These are phyloP conservation scores for Aspergillus arachidicola DNA, from an alignment of 2,329 filamentous ascomycete genomes.

Conservation along the genomic window DNA sequence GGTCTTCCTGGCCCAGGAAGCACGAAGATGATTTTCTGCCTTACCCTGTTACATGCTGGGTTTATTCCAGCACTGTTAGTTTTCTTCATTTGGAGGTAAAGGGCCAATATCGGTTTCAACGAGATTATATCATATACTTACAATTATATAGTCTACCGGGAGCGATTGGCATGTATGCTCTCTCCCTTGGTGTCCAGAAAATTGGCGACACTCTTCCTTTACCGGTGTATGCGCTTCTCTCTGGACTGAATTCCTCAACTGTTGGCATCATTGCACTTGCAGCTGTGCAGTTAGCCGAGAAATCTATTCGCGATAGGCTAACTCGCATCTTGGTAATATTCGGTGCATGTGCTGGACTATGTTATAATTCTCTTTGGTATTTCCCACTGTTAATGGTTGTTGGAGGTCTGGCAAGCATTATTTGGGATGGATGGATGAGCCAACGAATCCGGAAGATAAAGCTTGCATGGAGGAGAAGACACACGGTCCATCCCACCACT, in stretches of 20 bases:
- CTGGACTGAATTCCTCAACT: constrained; percentile 70
- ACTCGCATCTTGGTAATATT: constrained; percentile 67
- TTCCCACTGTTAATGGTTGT: constrained; percentile 66
- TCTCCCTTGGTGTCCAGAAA: constrained; percentile 65
- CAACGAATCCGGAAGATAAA: constrained; percentile 44
- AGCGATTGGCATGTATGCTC: constrained; percentile 69
- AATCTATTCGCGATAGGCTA: constrained; percentile 66
- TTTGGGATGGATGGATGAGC: constrained; percentile 60
- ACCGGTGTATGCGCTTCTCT: constrained; percentile 69
- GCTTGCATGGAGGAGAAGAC: constrained; percentile 21
- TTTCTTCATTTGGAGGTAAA: constrained; percentile 66
- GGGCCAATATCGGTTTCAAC: too few species aligned
- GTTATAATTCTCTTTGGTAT: constrained; percentile 76
- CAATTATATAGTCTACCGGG: constrained; percentile 60
- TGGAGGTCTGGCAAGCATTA: constrained; percentile 55
- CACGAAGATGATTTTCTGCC: constrained; percentile 72
- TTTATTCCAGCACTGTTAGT: constrained; percentile 59
- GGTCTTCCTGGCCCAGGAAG: constrained; percentile 68
- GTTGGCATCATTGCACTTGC: constrained; percentile 73
- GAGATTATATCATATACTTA: too few species aligned
- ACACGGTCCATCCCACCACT: constrained; percentile 13
- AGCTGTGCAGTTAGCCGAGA: constrained; percentile 67
- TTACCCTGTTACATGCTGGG: constrained; percentile 66
- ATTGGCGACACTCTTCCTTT: constrained; percentile 62
- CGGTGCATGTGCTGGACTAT: constrained; percentile 64